Evolutionary conservation across 768 basidiomycete species (phyloP), one percentile per base, ranked within the genome.

Genomic region (Rhizopogon sp.): DNA sequence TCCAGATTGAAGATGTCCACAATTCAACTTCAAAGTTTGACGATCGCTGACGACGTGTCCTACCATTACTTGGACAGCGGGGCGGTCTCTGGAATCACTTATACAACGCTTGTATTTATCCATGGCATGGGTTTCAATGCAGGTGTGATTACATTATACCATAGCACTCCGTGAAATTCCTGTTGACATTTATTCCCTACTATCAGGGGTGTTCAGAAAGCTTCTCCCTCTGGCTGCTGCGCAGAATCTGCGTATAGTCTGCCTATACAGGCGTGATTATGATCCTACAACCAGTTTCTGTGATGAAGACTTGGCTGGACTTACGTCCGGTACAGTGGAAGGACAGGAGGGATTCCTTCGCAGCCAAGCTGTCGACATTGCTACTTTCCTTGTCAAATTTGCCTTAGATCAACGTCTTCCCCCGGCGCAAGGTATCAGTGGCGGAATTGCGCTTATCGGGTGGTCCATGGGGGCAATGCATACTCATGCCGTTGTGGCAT

Each of bases 221-320:
- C 49, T 66, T 8, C 49, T 67, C 25, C 65, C 65, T 11, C 52
- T 62, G 28, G 67, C 67, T 1, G 58, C 39, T 41, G 28, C 39
- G 2, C 60, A 69, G 50, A 43, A 60, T 28, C 56, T 62, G 10
- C 63, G 65, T 25, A 60, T 67, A 35, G 51, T 66, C 47, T 57
- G 60, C n/a, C 17, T 67, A 14, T 58, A 69, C 39, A 57, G 65
- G 47, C 67, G 65, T 6, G 67, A 65, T 1, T 69, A 69, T 16
- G 1, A 50, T 1, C 67, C 67, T 16, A 66, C 67, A 16, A 66
- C 67, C 17, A 39, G 53, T 25, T 69, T 66, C 40, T 31, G 37
- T 16, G 55, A 62, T 22, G 22, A 6, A 31, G 56, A 57, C 13
- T 22, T 40, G 14, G 43, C 43, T 17, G 31, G 33, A 37, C 25